These are phyloP conservation scores for Sporothrix brunneoviolacea DNA, from an alignment of 2,329 filamentous ascomycete genomes.

Conservation along the genomic window DNA sequence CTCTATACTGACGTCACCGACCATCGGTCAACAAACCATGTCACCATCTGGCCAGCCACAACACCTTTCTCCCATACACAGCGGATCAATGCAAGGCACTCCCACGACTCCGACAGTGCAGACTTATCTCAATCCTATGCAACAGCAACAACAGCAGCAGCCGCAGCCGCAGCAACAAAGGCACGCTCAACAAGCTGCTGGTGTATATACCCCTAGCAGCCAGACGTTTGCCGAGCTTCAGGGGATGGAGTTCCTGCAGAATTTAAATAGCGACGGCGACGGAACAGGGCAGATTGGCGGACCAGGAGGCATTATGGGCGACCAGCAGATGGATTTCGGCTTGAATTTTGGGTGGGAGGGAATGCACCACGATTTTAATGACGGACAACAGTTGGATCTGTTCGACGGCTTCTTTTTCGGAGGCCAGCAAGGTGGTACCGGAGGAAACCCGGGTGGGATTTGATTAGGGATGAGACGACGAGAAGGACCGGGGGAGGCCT, in stretches of 20 bases:
- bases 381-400: constrained; percentile 55
- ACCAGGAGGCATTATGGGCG: constrained; percentile 19
- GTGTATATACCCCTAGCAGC: constrained; percentile 20
- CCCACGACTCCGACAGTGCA: constrained; percentile 10
- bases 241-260: constrained; percentile 48
- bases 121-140: constrained; percentile 9
- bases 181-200: constrained; percentile 5
- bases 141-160: constrained; percentile 28
- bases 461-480: not conserved
- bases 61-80: constrained; percentile 11
- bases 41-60: not conserved
- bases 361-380: constrained; percentile 56
- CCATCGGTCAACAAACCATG: constrained; percentile 14
- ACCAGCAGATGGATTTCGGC: constrained; percentile 55
- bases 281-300: constrained; percentile 15
- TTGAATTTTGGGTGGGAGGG: constrained; percentile 60
- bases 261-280: constrained; percentile 26
- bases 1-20: constrained; percentile 39
- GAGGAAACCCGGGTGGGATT: constrained; percentile 3
- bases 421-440: constrained; percentile 37
- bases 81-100: constrained; percentile 11
- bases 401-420: constrained; percentile 72
- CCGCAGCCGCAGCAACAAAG: constrained; percentile 24
- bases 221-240: constrained; percentile 42
- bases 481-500: not conserved